These are phyloP conservation scores for Ogataea methanolica DNA, from an alignment of 805 yeast species.

Conservation along the genomic window DNA sequence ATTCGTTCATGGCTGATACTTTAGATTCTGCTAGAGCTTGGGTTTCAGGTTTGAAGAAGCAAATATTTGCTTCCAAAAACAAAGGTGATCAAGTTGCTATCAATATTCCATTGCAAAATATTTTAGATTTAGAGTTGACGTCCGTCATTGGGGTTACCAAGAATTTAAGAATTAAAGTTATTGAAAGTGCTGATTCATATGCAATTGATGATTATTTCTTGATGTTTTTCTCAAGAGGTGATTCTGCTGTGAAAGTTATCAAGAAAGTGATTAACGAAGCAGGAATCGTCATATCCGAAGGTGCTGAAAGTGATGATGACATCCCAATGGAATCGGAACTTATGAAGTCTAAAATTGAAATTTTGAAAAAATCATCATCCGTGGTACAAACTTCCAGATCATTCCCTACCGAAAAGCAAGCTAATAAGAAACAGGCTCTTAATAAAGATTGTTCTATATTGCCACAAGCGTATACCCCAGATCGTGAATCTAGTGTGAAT, in stretches of 20 bases:
- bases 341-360: constrained; percentile 21
- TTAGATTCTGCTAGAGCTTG: constrained; percentile 71
- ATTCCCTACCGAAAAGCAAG: not conserved
- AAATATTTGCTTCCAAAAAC: constrained; percentile 70
- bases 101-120: constrained; percentile 67
- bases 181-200: constrained; percentile 48
- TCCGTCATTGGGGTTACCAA: constrained; percentile 52
- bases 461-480: not conserved
- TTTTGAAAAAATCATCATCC: constrained; percentile 21
- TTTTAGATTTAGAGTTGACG: constrained; percentile 57
- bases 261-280: constrained; percentile 34
- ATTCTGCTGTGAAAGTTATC: constrained; percentile 37
- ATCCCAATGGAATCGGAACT: constrained; percentile 12
- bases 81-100: constrained; percentile 67
- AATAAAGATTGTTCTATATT: not conserved
- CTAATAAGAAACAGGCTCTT: not conserved
- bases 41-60: constrained; percentile 70
- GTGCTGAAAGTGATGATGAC: constrained; percentile 20
- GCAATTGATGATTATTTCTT: constrained; percentile 68
- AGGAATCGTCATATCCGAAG: constrained; percentile 22
- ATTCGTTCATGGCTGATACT: constrained; percentile 70
- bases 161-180: constrained; percentile 55
- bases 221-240: constrained; percentile 56
- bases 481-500: not conserved
- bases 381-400: constrained; percentile 20